These are phyloP conservation scores for Hymenoscyphus fructigenus DNA, from an alignment of 2,329 filamentous ascomycete species.

Conservation along the genomic window DNA sequence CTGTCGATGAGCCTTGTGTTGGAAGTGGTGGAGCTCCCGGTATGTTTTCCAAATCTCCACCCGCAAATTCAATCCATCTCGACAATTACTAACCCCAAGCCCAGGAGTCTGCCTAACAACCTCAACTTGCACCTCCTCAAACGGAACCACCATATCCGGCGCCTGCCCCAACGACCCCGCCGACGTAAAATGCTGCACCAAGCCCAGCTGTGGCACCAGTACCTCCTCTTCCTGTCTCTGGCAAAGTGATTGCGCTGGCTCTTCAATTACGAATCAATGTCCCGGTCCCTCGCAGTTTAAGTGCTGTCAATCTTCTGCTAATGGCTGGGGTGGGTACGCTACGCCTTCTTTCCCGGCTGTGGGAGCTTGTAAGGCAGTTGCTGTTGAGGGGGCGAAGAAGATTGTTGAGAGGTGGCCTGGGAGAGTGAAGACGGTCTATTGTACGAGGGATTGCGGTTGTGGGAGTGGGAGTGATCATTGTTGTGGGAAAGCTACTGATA, in stretches of 20 bases:
- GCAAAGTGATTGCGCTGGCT: not conserved
- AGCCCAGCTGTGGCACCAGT: not conserved
- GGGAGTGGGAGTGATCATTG: constrained; percentile 9
- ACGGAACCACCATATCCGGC: not conserved
- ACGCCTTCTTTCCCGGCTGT: constrained; percentile 6
- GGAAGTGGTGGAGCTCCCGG: constrained; percentile 2
- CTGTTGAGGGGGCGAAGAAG: constrained; percentile 7
- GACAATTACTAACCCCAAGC: not conserved
- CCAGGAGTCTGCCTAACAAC: constrained; percentile 7
- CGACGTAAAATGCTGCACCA: constrained; percentile 9
- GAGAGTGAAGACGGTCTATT: constrained; percentile 2
- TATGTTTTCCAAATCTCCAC: not conserved
- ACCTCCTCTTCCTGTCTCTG: not conserved
- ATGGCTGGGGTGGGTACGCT: not conserved
- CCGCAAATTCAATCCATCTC: not conserved
- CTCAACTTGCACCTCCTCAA: not conserved
- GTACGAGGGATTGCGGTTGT: constrained; percentile 9
- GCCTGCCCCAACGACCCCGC: constrained; percentile 6
- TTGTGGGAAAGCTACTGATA: constrained; percentile 8
- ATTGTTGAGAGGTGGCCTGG: constrained; percentile 5
- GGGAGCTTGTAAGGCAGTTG: constrained; percentile 2
- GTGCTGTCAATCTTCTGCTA: constrained; percentile 2
- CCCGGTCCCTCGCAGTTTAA: constrained; percentile 1
- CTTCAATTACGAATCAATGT: not conserved
- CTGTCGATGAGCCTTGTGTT: constrained; percentile 7